Conservation (phyloP, 1,139 yeast species). For the Blastobotrys ciferrii region DNA sequence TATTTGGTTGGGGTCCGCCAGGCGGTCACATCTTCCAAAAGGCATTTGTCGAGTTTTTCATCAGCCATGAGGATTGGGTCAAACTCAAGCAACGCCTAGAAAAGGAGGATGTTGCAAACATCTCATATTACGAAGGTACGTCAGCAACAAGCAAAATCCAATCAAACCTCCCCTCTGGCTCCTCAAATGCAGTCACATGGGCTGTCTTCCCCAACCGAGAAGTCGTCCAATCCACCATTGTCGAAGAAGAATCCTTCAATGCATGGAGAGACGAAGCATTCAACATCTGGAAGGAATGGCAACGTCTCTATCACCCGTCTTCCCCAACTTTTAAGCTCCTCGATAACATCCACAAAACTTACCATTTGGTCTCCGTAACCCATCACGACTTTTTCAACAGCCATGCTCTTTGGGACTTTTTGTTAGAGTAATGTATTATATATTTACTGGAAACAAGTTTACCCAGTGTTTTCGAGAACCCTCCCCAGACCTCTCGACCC, state of each 20-base stretch:
- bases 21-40: constrained; percentile 90
- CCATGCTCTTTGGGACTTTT: constrained; percentile 71
- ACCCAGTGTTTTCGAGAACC: too few species aligned
- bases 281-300: constrained; percentile 90
- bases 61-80: constrained; percentile 69
- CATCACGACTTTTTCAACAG: constrained; percentile 81
- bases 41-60: constrained; percentile 87
- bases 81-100: constrained; percentile 54
- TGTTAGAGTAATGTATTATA: constrained; percentile 34
- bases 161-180: constrained; percentile 53
- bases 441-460: neutral
- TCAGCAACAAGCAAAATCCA: constrained; percentile 41
- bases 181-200: constrained; percentile 87
- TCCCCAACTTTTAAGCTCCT: constrained; percentile 60
- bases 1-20: constrained; percentile 95
- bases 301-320: constrained; percentile 63
- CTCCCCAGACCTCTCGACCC: too few species aligned
- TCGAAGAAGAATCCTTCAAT: constrained; percentile 80
- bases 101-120: constrained; percentile 42
- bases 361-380: constrained; percentile 75
- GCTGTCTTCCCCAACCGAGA: constrained; percentile 90
- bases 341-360: constrained; percentile 56
- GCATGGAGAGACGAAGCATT: constrained; percentile 97
- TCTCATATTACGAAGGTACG: constrained; percentile 74
- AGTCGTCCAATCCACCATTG: constrained; percentile 81